phyloP scores from a whole-genome alignment of 2,329 filamentous ascomycete genomes.

The Allantophomopsis lycopodina region DNA sequence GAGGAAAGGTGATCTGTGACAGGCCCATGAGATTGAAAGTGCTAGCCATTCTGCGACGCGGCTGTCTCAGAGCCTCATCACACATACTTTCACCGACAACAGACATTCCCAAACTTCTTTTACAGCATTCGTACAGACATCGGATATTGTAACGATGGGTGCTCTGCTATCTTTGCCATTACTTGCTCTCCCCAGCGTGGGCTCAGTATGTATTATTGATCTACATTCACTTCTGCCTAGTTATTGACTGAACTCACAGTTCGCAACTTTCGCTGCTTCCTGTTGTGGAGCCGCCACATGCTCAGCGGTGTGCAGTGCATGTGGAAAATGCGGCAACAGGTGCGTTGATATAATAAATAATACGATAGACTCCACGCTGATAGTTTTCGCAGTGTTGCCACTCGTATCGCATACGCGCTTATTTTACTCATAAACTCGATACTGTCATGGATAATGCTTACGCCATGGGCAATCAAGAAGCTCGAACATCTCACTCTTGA shows the following conservation, averaged over 20 bases:
- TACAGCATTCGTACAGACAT: too few relatives aligned
- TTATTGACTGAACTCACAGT: conserved; percentile 27
- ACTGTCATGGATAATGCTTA: conserved; percentile 97
- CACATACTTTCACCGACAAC: too few relatives aligned
- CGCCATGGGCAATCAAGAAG: conserved; percentile 94
- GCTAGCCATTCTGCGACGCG: too few relatives aligned
- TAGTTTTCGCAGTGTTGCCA: conserved; percentile 58
- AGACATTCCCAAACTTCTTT: too few relatives aligned
- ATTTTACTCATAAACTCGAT: conserved; percentile 95
- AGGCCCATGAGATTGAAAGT: too few relatives aligned
- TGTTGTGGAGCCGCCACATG: conserved; percentile 96
- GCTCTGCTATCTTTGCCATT: conserved; percentile 82
- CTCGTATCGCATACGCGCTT: conserved; percentile 89
- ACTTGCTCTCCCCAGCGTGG: conserved; percentile 72
- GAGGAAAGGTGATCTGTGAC: too few relatives aligned
- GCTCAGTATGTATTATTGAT: conserved; percentile 51
- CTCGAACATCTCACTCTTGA: conserved; percentile 83
- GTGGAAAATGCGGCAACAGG: conserved; percentile 95
- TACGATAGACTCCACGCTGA: conserved; percentile 5
- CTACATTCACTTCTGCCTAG: not conserved
- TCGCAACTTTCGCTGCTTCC: conserved; percentile 68
- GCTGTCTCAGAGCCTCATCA: too few relatives aligned
- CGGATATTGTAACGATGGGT: conserved; percentile 49
- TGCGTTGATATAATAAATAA: conserved; percentile 19
- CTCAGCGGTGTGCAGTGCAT: conserved; percentile 88